phyloP scores from a whole-genome alignment of 1,284 basidiomycete species.

The Puccinia brachypodii region DNA sequence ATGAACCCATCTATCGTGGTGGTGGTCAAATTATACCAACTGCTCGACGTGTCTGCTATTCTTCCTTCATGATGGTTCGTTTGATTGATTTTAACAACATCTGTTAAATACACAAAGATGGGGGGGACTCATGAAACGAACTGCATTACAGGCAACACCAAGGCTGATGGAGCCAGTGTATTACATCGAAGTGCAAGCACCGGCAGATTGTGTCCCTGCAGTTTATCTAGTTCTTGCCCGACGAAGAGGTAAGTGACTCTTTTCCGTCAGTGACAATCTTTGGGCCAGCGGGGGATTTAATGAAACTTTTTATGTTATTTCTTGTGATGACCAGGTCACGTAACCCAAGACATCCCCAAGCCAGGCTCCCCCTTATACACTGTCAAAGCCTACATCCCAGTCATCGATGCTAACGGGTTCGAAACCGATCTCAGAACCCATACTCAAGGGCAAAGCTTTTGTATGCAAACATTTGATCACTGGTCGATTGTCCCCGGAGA shows the following conservation, averaged over 20 bases:
- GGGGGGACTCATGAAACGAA: not conserved
- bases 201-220: conserved; percentile 95
- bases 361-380: conserved; percentile 96
- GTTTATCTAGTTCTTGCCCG: conserved; percentile 96
- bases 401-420: conserved; percentile 97
- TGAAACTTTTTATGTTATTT: not conserved
- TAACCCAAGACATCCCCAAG: conserved; percentile 95
- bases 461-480: conserved; percentile 92
- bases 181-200: conserved; percentile 96
- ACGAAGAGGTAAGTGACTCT: conserved; percentile 62
- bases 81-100: not conserved
- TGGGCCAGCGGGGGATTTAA: not conserved
- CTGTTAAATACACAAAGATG: not conserved
- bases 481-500: conserved; percentile 98
- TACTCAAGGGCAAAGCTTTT: conserved; percentile 97
- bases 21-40: conserved; percentile 99
- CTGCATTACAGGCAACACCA: conserved; percentile 54
- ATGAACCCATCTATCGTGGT: conserved; percentile 94
- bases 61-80: conserved; percentile 91
- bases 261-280: not conserved
- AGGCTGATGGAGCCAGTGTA: conserved; percentile 85
- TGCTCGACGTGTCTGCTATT: conserved; percentile 94
- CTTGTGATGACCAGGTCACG: conserved; percentile 67
- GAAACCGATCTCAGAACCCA: conserved; percentile 96
- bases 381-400: conserved; percentile 94